These are phyloP conservation scores for Corinectria fuckeliana DNA, from an alignment of 2,329 filamentous ascomycete genomes.

Conservation along the genomic window DNA sequence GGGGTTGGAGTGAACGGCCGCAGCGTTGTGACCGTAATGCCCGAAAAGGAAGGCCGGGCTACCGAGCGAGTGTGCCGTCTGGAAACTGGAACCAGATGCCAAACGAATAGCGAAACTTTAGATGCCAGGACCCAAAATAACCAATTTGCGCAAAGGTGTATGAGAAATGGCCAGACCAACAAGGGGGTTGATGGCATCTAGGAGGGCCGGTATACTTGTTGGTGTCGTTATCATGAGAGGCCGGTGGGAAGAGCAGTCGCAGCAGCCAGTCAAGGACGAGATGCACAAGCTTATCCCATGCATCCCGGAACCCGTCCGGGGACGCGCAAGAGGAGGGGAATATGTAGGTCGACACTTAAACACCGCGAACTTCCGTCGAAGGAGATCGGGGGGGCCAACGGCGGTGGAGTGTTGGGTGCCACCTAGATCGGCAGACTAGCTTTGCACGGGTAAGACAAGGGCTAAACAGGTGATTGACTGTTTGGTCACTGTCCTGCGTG, in stretches of 20 bases:
- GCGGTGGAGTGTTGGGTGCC: slow-evolving; percentile 22
- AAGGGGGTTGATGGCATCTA: not conserved
- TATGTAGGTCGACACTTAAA: not conserved
- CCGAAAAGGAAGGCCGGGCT: slow-evolving; percentile 18
- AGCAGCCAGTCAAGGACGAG: slow-evolving; percentile 6
- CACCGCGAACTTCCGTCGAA: not conserved
- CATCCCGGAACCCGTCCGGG: slow-evolving; percentile 8
- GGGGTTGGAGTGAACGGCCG: not conserved
- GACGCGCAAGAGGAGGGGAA: not conserved
- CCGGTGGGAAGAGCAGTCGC: not conserved
- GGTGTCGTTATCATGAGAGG: slow-evolving; percentile 3
- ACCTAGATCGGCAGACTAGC: slow-evolving; percentile 35
- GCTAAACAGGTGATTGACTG: slow-evolving; percentile 15
- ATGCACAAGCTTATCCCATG: slow-evolving; percentile 13
- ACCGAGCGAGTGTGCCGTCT: not conserved
- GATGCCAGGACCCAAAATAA: not conserved
- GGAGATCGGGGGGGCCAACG: slow-evolving; percentile 3
- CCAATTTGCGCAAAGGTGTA: not conserved
- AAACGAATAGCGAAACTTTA: slow-evolving; percentile 3
- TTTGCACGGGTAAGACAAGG: slow-evolving; percentile 19
- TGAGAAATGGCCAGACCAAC: slow-evolving; percentile 8
- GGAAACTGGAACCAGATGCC: not conserved
- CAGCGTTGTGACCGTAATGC: not conserved
- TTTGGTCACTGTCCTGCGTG: not conserved
- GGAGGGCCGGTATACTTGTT: not conserved